Conservation (phyloP, 306 rosid species). For the Carpinus fangiana region DNA sequence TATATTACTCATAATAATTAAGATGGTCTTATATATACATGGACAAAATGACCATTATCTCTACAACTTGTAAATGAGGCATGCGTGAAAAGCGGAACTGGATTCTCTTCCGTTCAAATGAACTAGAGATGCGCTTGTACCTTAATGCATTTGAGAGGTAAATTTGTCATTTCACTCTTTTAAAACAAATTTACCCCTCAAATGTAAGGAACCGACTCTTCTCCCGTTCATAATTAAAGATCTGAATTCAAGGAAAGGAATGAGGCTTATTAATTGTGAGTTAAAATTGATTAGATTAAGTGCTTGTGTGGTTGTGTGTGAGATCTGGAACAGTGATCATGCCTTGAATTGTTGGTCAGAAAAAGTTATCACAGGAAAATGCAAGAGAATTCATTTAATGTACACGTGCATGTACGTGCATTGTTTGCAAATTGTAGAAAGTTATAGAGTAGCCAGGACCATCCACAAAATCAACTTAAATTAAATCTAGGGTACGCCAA, state of each 20-base stretch:
- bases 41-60: no score
- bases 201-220: no score
- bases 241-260: no score
- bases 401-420: slow-evolving; percentile 2
- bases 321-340: not conserved
- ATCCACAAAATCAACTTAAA: not conserved
- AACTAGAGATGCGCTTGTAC: no score
- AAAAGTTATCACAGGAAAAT: slow-evolving; percentile 8
- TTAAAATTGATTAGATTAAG: not conserved
- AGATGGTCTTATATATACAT: no score
- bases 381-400: slow-evolving; percentile 5
- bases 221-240: no score
- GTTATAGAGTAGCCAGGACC: slow-evolving; percentile 9
- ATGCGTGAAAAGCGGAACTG: not conserved
- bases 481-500: not conserved
- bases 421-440: not conserved
- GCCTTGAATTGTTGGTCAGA: slow-evolving; percentile 1
- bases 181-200: no score
- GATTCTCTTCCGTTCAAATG: no score
- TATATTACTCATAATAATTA: no score
- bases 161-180: no score
- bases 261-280: not conserved
- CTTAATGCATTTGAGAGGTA: no score
- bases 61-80: not conserved
- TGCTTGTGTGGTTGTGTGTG: not conserved